phyloP scores from a whole-genome alignment of 208 protist species.

The Leishmania braziliensis region DNA sequence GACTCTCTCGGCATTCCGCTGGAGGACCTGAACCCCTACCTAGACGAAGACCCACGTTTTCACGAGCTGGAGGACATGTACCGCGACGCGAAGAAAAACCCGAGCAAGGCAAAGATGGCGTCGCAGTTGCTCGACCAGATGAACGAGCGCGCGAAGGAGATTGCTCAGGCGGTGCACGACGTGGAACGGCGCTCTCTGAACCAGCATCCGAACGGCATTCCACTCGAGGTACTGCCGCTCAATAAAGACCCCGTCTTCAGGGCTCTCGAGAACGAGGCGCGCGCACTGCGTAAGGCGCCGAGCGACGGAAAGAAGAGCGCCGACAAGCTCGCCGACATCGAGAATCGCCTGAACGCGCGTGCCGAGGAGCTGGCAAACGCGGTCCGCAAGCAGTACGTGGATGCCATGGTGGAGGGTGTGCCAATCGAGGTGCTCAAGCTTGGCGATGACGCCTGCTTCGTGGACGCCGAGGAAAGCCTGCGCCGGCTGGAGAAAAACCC shows the following conservation, averaged over 20 bases:
- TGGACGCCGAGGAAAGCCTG: constrained; percentile 53
- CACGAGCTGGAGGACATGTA: constrained; percentile 76
- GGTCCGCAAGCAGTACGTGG: constrained; percentile 56
- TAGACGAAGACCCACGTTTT: constrained; percentile 68
- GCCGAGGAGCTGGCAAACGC: constrained; percentile 63
- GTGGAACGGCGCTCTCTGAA: constrained; percentile 44
- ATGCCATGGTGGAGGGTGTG: constrained; percentile 44
- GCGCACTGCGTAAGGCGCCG: constrained; percentile 44
- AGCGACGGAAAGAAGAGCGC: constrained; percentile 45
- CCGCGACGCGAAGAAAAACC: constrained; percentile 55
- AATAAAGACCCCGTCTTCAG: constrained; percentile 70
- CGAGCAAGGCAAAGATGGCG: constrained; percentile 47
- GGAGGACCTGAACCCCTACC: constrained; percentile 38
- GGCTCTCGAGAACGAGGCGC: constrained; percentile 64
- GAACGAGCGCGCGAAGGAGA: constrained; percentile 70
- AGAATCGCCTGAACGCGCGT: constrained; percentile 61
- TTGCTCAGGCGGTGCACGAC: constrained; percentile 65
- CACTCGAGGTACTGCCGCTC: constrained; percentile 58
- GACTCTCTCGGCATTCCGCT: constrained; percentile 62
- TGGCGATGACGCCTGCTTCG: constrained; percentile 62
- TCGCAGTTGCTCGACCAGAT: constrained; percentile 70
- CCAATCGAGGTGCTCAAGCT: constrained; percentile 63
- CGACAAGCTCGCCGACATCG: constrained; percentile 42
- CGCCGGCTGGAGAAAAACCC: constrained; percentile 66
- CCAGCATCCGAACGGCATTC: constrained; percentile 64